Conservation (phyloP, 2,329 filamentous ascomycete genomes). For the Pseudocercospora vitis region DNA sequence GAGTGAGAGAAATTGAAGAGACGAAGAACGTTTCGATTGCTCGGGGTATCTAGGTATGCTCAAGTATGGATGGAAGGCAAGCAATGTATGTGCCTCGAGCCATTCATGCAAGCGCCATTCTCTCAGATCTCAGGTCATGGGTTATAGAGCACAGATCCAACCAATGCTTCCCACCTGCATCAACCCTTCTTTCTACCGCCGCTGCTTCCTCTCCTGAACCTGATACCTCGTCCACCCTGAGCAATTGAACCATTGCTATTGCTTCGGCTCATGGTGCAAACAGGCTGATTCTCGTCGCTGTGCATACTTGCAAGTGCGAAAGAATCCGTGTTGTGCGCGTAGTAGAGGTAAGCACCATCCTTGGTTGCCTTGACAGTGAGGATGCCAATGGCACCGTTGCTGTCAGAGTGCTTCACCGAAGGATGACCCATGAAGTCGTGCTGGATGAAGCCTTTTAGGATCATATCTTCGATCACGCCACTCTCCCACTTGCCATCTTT, state of each 20-base stretch:
- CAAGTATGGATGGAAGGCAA: neutral
- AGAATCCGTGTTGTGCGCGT: slow-evolving; percentile 92
- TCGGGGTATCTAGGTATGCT: slow-evolving; percentile 1
- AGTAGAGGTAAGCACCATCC: slow-evolving; percentile 79
- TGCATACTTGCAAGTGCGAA: slow-evolving; percentile 85
- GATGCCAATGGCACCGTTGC: slow-evolving; percentile 84
- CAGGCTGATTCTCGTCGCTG: slow-evolving; percentile 69
- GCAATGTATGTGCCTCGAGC: neutral
- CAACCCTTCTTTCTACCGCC: slow-evolving; percentile 13
- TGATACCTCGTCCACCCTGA: slow-evolving; percentile 31
- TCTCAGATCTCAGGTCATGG: slow-evolving; percentile 3
- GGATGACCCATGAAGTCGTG: slow-evolving; percentile 94
- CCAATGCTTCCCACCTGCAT: neutral
- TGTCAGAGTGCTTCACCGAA: slow-evolving; percentile 75
- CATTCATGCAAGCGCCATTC: neutral
- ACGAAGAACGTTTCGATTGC: neutral
- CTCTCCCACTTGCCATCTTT: slow-evolving; percentile 58
- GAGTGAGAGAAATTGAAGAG: neutral
- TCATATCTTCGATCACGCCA: slow-evolving; percentile 58
- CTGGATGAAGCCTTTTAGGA: slow-evolving; percentile 73
- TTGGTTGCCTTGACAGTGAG: slow-evolving; percentile 83
- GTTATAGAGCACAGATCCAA: neutral
- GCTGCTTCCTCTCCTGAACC: slow-evolving; percentile 14
- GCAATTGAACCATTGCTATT: slow-evolving; percentile 49
- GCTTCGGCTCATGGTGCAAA: slow-evolving; percentile 84